Percentiles rank a stretch among this genome's conserved stretches.
phyloP scores from a whole-genome alignment of 2,329 filamentous ascomycete genomes.

The Venturia pyrina region DNA sequence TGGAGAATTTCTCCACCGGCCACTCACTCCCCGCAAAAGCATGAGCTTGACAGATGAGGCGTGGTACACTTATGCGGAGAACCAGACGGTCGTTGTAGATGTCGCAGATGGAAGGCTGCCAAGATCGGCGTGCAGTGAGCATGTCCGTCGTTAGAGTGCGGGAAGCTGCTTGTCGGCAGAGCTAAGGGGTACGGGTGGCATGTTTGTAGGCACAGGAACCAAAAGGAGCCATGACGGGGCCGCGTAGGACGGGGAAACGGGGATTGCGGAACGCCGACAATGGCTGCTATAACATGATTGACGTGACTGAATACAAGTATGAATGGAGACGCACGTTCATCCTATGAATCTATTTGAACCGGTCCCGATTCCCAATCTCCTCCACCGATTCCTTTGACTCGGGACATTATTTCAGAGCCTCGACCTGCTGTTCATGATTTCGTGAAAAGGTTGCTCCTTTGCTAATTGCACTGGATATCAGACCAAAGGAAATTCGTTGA shows the following conservation, averaged over 20 bases:
- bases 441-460: neutral
- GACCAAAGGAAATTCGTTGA: slow-evolving; percentile 4
- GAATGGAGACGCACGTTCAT: neutral
- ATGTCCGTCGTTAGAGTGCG: slow-evolving; percentile 1
- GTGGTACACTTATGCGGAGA: slow-evolving; percentile 8
- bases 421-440: neutral
- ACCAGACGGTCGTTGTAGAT: neutral
- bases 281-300: slow-evolving; percentile 2
- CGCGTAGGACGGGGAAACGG: slow-evolving; percentile 1
- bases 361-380: neutral
- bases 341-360: neutral
- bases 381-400: neutral
- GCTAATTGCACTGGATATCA: slow-evolving; percentile 1
- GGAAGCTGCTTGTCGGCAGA: neutral
- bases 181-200: slow-evolving; percentile 6
- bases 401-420: neutral
- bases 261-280: neutral
- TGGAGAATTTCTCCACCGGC: neutral
- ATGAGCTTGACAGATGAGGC: neutral
- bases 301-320: slow-evolving; percentile 4
- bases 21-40: neutral
- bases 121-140: slow-evolving; percentile 1
- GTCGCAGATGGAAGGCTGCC: neutral
- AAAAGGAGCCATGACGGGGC: neutral
- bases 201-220: neutral